These are phyloP conservation scores for Fusarium avenaceum DNA, from an alignment of 2,329 filamentous ascomycete species.

Conservation along the genomic window DNA sequence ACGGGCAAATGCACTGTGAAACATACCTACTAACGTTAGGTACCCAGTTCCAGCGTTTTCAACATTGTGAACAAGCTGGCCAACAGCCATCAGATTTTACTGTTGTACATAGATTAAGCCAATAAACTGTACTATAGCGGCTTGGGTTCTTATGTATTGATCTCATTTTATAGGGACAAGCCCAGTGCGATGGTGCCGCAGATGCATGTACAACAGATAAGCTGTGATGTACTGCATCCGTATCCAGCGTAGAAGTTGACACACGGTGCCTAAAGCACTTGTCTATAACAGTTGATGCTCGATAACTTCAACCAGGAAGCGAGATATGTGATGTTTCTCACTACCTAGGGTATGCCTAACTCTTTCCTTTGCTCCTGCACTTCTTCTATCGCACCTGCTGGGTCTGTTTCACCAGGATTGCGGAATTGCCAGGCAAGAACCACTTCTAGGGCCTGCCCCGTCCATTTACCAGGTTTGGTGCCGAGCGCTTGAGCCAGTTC, in stretches of 20 bases:
- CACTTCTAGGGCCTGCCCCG: conserved; percentile 81
- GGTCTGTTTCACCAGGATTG: conserved; percentile 76
- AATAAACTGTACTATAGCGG: background rate
- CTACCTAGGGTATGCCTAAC: conserved; percentile 57
- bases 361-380: conserved; percentile 66
- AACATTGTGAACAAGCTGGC: too few species aligned
- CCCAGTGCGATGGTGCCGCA: too few species aligned
- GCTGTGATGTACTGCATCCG: background rate
- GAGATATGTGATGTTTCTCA: background rate
- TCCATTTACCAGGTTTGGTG: conserved; percentile 84
- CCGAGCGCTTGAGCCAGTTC: conserved; percentile 77
- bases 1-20: background rate
- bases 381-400: conserved; percentile 70
- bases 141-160: background rate
- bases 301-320: background rate
- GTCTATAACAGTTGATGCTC: background rate
- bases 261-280: background rate
- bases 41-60: background rate
- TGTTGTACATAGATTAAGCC: background rate
- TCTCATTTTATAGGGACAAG: background rate
- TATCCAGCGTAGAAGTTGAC: background rate
- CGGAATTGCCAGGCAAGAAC: conserved; percentile 91
- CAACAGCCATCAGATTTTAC: background rate
- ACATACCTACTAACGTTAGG: too few species aligned
- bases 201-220: too few species aligned